Percentiles rank a stretch among this genome's conserved stretches.
phyloP scores from a whole-genome alignment of 495 filamentous ascomycete species.

The Talaromyces thailandensis region DNA sequence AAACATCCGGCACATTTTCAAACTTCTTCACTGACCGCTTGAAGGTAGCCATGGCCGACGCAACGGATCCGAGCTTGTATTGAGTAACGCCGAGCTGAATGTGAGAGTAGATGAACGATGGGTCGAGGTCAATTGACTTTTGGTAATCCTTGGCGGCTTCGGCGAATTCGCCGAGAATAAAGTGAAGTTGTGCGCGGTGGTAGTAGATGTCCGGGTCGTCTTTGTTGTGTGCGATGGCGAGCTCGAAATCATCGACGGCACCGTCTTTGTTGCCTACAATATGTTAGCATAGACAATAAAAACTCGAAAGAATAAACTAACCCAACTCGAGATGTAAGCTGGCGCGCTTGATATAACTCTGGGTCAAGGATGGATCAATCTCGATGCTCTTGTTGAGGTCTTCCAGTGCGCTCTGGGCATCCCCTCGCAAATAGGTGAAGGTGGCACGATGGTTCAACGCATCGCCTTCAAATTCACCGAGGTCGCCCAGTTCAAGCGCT shows the following conservation, averaged over 20 bases:
- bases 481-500: conserved; percentile 69
- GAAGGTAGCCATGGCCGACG: conserved; percentile 98
- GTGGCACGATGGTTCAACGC: conserved; percentile 96
- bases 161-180: conserved; percentile 88
- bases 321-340: conserved; percentile 96
- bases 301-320: conserved; percentile 16
- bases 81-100: conserved; percentile 99
- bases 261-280: conserved; percentile 68
- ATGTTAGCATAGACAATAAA: conserved; percentile 16
- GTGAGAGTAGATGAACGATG: conserved; percentile 96
- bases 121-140: conserved; percentile 95
- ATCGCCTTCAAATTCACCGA: conserved; percentile 74
- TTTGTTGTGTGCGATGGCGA: conserved; percentile 75
- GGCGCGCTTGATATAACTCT: conserved; percentile 97
- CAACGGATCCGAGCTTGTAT: conserved; percentile 99
- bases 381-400: conserved; percentile 91
- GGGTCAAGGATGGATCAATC: conserved; percentile 74
- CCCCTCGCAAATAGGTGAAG: conserved; percentile 84
- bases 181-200: conserved; percentile 96
- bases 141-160: conserved; percentile 98
- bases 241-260: conserved; percentile 79
- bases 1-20: conserved; percentile 90
- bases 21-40: conserved; percentile 97
- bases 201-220: conserved; percentile 98
- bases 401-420: conserved; percentile 68